Base-by-base conservation (phyloP, 768 basidiomycete genomes). In the Xerocomellus intermedius region DNA sequence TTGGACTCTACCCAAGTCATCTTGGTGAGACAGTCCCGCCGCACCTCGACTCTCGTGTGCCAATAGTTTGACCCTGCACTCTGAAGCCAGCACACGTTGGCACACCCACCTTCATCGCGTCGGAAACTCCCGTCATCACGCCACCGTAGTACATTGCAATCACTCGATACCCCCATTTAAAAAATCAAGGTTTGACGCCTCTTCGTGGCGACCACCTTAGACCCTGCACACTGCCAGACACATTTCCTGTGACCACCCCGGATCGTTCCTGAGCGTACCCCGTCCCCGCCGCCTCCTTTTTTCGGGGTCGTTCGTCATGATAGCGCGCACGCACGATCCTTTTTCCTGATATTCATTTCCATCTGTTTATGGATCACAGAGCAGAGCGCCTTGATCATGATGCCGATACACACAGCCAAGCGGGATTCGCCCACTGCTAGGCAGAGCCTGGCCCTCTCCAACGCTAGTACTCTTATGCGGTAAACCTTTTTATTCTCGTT, bases 171-270 rank as follows among this genome's bases (percentile, higher is more conserved):
- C 47, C 21, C 36, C 48, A 8, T 21, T 24, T 39, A 39, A 33
- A 21, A 28, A 19, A 30, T 52, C 36, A 24, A 41, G 6, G 12
- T 56, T 45, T 30, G 19, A 28, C 41, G 17, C 5, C 28, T 10
- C 54, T 36, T 46, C 8, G 53, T 56, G 55, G 54, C 55, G 44
- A 22, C 54, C 37, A 56, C 55, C 38, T 56, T 56, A 1, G 32
- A n/a, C 13, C 21, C 17, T 5, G 3, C 13, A 19, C 21, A 16
- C 26, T 44, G 38, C 13, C 13, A 28, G 10, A 19, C 37, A 26
- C 9, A 6, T 8, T 16, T n/a, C 10, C 26, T n/a, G 26, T 21
- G 39, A 21, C 13, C 13, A 4, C 33, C 16, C 4, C 8, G 19
- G 3, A 36, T 14, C 42, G 22, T 50, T n/a, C 30, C 43, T 8